These are phyloP conservation scores for Leavenworthia alabamica DNA, from an alignment of 345 rosid species.

Conservation along the genomic window DNA sequence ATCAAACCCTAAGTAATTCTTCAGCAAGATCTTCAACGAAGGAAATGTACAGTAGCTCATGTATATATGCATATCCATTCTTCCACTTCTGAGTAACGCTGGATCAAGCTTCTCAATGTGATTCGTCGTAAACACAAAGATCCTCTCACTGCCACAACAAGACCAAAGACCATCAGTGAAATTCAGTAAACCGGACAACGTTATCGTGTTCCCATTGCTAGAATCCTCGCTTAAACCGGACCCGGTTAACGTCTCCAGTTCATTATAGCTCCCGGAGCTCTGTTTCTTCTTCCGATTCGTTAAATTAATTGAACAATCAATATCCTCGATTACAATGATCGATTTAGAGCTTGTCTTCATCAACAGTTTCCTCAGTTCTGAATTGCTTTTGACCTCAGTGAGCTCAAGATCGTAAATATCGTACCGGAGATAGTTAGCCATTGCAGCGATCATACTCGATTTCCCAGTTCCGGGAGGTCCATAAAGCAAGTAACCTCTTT, in stretches of 20 bases:
- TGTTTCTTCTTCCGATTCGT: conserved; percentile 41
- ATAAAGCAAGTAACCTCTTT: conserved; percentile 23
- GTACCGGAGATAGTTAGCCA: conserved; percentile 82
- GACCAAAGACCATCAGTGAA: conserved; percentile 29
- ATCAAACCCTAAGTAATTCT: conserved; percentile 19
- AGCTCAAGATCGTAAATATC: conserved; percentile 89
- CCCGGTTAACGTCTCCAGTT: not conserved
- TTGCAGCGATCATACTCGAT: conserved; percentile 73
- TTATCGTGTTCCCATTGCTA: not conserved
- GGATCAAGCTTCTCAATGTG: conserved; percentile 28
- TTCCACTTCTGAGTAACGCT: conserved; percentile 21
- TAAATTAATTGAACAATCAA: conserved; percentile 69
- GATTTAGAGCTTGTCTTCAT: conserved; percentile 90
- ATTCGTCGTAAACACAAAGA: conserved; percentile 24
- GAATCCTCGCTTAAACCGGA: conserved; percentile 14
- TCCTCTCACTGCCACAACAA: conserved; percentile 25
- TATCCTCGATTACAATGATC: conserved; percentile 78
- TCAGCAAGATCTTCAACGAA: conserved; percentile 16
- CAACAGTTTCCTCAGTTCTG: conserved; percentile 65
- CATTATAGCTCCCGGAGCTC: not conserved
- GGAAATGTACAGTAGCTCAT: conserved; percentile 21
- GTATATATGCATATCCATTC: conserved; percentile 24
- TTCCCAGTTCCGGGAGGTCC: conserved; percentile 26
- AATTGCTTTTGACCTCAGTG: conserved; percentile 76
- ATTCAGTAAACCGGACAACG: conserved; percentile 18